phyloP scores from a whole-genome alignment of 768 basidiomycete species.

The Coprinopsis marcescibilis region DNA sequence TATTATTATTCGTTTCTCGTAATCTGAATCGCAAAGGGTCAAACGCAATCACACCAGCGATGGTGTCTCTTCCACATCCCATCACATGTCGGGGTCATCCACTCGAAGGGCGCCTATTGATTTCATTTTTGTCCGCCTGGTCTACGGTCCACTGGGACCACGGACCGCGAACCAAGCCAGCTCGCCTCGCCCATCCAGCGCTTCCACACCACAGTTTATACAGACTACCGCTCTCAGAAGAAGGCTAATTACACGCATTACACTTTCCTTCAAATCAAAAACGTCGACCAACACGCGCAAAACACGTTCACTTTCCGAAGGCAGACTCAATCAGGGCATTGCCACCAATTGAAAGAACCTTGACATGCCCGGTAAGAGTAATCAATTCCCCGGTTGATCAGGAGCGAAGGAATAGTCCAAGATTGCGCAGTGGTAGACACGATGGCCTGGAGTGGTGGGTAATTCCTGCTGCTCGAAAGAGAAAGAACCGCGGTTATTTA shows the following conservation, averaged over 20 bases:
- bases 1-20: slow-evolving; percentile 33
- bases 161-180: not conserved
- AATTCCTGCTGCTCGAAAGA: too few species aligned
- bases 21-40: too few species aligned
- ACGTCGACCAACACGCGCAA: not conserved
- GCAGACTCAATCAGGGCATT: not conserved
- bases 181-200: not conserved
- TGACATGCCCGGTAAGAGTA: not conserved
- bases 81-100: too few species aligned
- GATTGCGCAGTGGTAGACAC: too few species aligned
- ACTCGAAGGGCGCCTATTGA: slow-evolving; percentile 3
- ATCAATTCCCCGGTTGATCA: not conserved
- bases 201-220: too few species aligned
- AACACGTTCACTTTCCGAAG: slow-evolving; percentile 5
- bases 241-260: not conserved
- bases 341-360: not conserved
- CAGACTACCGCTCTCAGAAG: not conserved
- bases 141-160: not conserved
- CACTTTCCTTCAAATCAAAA: slow-evolving; percentile 1
- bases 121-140: not conserved
- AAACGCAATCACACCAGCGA: too few species aligned
- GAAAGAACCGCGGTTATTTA: slow-evolving; percentile 5
- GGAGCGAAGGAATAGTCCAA: too few species aligned
- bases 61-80: too few species aligned
- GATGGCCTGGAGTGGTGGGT: too few species aligned